phyloP scores from a whole-genome alignment of 495 filamentous ascomycete genomes.

The Aspergillus egyptiacus region DNA sequence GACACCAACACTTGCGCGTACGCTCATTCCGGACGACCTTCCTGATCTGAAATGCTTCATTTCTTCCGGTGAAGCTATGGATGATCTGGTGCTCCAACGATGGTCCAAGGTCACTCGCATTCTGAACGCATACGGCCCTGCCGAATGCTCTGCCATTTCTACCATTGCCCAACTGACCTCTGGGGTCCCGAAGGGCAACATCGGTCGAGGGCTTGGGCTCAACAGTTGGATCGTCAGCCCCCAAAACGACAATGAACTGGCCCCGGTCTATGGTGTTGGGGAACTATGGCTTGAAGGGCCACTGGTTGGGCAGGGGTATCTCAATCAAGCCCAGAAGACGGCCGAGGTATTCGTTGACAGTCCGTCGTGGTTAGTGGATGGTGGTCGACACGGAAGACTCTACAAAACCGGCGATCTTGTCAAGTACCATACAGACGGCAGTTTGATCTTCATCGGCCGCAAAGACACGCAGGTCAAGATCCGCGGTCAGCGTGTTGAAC shows the following conservation, averaged over 20 bases:
- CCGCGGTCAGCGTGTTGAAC: slow-evolving; percentile 14
- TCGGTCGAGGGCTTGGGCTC: not conserved
- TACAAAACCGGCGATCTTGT: slow-evolving; percentile 29
- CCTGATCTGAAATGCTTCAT: slow-evolving; percentile 19
- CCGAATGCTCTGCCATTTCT: not conserved
- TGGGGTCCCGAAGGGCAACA: not conserved
- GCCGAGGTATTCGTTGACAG: slow-evolving; percentile 27
- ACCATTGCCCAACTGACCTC: too few species aligned
- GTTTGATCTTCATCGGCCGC: slow-evolving; percentile 34
- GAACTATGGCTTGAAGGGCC: slow-evolving; percentile 45
- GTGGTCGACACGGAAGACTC: slow-evolving; percentile 8
- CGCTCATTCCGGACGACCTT: too few species aligned
- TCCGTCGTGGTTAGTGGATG: slow-evolving; percentile 27
- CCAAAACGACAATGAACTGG: slow-evolving; percentile 22
- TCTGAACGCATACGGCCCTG: slow-evolving; percentile 11
- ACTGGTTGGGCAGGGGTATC: slow-evolving; percentile 35
- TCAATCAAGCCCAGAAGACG: slow-evolving; percentile 31
- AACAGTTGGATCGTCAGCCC: not conserved
- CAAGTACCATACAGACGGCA: slow-evolving; percentile 26
- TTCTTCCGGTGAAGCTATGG: slow-evolving; percentile 21
- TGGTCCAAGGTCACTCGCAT: not conserved
- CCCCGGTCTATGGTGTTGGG: slow-evolving; percentile 37
- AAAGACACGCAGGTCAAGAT: slow-evolving; percentile 26
- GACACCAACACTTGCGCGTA: too few species aligned
- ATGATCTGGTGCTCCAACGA: slow-evolving; percentile 17